A percentile compares a stretch with the other conserved stretches of the same genome.
These are phyloP conservation scores for Asparagopsis taxiformis DNA, from an alignment of 31 red algal genomes.

Conservation along the genomic window DNA sequence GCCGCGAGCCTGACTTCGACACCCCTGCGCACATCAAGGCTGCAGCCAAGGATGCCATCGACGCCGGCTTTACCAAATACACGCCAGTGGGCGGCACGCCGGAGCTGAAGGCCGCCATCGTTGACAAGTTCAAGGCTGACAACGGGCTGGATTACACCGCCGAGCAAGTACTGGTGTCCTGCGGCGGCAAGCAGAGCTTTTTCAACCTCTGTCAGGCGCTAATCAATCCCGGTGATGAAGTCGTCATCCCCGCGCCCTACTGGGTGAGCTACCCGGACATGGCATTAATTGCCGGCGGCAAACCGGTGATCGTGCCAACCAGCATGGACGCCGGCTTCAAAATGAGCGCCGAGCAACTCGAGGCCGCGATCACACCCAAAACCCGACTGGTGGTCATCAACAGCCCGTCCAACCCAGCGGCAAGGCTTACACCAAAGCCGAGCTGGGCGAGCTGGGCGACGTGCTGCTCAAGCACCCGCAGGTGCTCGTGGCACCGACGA, in stretches of 20 bases:
- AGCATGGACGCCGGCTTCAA: constrained; percentile 10
- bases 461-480: too few relatives aligned
- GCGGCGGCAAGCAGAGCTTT: constrained; percentile 20
- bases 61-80: constrained; percentile 16
- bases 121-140: neutral
- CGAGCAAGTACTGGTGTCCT: constrained; percentile 4
- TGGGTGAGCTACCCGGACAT: constrained; percentile 21
- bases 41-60: constrained; percentile 1
- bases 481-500: neutral
- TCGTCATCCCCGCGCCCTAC: constrained; percentile 25
- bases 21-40: constrained; percentile 25
- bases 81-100: constrained; percentile 4
- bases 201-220: constrained; percentile 6
- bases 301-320: constrained; percentile 8
- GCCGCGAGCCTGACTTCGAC: constrained; percentile 35
- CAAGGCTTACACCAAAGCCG: neutral
- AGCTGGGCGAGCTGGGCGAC: too few relatives aligned
- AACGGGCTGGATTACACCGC: constrained; percentile 9
- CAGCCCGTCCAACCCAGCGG: neutral
- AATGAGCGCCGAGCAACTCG: constrained; percentile 9
- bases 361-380: constrained; percentile 1
- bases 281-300: constrained; percentile 2
- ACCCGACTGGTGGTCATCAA: neutral
- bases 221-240: constrained; percentile 18
- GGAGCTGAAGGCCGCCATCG: neutral